A percentile compares a stretch with the other conserved stretches of the same genome.
Evolutionary conservation across 1,284 basidiomycete genomes (phyloP).

Genomic region (Ganoderma leucocontextum): DNA sequence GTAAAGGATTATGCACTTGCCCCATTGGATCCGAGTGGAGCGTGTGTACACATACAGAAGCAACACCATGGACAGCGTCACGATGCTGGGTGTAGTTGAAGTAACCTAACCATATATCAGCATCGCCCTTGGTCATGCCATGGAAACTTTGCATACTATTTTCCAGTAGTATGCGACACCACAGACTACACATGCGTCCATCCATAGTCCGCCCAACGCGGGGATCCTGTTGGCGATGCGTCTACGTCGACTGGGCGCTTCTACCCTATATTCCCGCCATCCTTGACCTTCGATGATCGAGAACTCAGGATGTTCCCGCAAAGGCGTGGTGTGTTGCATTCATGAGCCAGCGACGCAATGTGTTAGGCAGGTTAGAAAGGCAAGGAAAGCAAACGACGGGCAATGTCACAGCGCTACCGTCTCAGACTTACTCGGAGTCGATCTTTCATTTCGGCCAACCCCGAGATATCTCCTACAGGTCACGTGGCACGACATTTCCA

Average conservation of each 20-base stretch:
- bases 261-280: slow-evolving; percentile 60
- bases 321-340: slow-evolving; percentile 56
- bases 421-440: not conserved
- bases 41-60: slow-evolving; percentile 41
- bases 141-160: slow-evolving; percentile 10
- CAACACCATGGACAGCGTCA: slow-evolving; percentile 17
- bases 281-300: slow-evolving; percentile 53
- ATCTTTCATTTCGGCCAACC: not conserved
- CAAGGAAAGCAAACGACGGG: not conserved
- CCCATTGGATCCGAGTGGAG: slow-evolving; percentile 60
- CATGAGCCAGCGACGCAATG: slow-evolving; percentile 27
- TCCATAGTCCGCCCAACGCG: slow-evolving; percentile 44
- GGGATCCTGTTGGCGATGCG: slow-evolving; percentile 48
- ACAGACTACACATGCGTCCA: slow-evolving; percentile 46
- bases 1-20: slow-evolving; percentile 43
- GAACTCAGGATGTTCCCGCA: slow-evolving; percentile 63
- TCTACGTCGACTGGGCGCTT: slow-evolving; percentile 53
- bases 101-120: slow-evolving; percentile 9
- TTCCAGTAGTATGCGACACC: slow-evolving; percentile 33
- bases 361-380: not conserved
- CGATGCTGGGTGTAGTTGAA: not conserved
- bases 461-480: not conserved
- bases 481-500: not conserved
- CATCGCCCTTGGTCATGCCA: not conserved
- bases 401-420: too few species aligned